Evolutionary conservation across 2,329 filamentous ascomycete species (phyloP).

Genomic region (Conoideocrella luteorostrata): DNA sequence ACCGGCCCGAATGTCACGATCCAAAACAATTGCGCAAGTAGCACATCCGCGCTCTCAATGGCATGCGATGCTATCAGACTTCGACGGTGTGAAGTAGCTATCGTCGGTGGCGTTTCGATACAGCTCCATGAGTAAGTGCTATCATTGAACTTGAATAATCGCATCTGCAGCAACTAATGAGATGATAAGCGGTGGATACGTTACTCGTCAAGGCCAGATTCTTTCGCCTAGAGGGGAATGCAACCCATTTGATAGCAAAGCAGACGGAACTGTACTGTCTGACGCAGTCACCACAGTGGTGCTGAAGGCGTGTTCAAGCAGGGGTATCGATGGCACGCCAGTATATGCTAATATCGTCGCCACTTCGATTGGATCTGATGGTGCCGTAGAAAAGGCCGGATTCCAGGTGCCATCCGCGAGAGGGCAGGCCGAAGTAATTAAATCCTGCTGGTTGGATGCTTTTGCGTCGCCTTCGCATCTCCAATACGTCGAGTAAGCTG

Average conservation of each 20-base stretch:
- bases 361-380: constrained; percentile 10
- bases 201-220: constrained; percentile 9
- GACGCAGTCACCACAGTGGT: constrained; percentile 8
- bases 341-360: constrained; percentile 10
- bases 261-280: constrained; percentile 9
- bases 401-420: constrained; percentile 10
- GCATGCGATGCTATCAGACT: constrained; percentile 6
- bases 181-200: constrained; percentile 6
- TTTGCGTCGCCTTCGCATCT: constrained; percentile 1
- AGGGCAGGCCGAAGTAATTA: constrained; percentile 11
- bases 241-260: constrained; percentile 8
- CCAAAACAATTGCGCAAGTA: constrained; percentile 9
- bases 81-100: constrained; percentile 8
- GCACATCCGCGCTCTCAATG: constrained; percentile 5
- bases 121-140: constrained; percentile 8
- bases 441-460: constrained; percentile 8
- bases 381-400: constrained; percentile 10
- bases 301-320: constrained; percentile 3
- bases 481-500: constrained; percentile 9
- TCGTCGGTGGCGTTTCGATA: constrained; percentile 10
- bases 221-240: constrained; percentile 9
- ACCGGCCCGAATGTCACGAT: constrained; percentile 9
- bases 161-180: background rate
- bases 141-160: no score
- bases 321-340: background rate